These are phyloP conservation scores for Pseudogymnoascus sp. DNA, from an alignment of 2,329 filamentous ascomycete genomes.

Conservation along the genomic window DNA sequence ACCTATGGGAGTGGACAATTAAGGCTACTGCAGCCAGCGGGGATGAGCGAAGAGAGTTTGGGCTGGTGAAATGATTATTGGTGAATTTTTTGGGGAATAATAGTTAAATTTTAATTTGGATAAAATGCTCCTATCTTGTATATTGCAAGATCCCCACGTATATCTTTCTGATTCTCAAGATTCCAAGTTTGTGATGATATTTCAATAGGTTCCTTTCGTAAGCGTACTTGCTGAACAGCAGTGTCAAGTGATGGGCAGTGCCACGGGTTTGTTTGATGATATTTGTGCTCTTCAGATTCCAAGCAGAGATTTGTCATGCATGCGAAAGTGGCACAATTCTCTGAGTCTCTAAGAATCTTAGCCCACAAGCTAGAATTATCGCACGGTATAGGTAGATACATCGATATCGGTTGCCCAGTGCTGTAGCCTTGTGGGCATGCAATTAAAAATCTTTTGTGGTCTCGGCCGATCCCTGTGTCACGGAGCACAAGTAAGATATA, in stretches of 20 bases:
- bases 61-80: neutral
- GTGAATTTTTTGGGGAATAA: neutral
- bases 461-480: constrained; percentile 13
- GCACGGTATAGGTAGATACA: constrained; percentile 12
- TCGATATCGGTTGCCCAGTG: neutral
- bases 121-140: neutral
- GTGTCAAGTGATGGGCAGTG: constrained; percentile 12
- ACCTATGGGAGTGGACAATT: constrained; percentile 42
- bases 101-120: neutral
- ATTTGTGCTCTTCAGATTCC: constrained; percentile 12
- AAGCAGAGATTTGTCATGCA: constrained; percentile 15
- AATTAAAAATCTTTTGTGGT: constrained; percentile 11
- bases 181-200: constrained; percentile 2
- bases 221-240: constrained; percentile 5
- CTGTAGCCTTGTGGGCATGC: constrained; percentile 10
- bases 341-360: constrained; percentile 16
- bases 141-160: neutral
- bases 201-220: constrained; percentile 2
- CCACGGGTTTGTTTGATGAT: neutral
- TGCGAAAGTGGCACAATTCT: constrained; percentile 18
- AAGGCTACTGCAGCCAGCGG: constrained; percentile 24
- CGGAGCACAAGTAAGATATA: constrained; percentile 13
- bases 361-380: constrained; percentile 15
- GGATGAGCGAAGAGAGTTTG: constrained; percentile 23
- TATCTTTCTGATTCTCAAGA: neutral